Base-by-base conservation (phyloP, 768 basidiomycete species). In the Boletus eberwhitei region DNA sequence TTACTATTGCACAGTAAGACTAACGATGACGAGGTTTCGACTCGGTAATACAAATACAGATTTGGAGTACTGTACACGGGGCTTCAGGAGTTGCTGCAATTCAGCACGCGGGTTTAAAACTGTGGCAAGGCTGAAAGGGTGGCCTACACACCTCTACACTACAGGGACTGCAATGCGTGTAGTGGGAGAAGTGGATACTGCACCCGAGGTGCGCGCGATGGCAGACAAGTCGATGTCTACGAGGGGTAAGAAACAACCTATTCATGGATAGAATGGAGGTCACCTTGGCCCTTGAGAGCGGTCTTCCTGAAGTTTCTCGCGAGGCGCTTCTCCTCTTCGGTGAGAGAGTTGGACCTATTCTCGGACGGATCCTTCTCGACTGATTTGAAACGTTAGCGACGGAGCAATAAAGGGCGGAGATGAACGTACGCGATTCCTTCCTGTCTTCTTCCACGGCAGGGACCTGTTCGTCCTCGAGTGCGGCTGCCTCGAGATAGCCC, bases 131-230 rank as follows among this genome's bases (percentile, higher is more conserved):
- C 49, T n/a, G 5, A 19, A 37, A 21, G 24, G 4, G 40, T 45
- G n/a, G 21, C 17, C 11, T 21, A 49, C 55, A 39, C 35, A 64
- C 67, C 39, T 64, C 44, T 50, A 68, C 62, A 69, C 56, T 31
- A 57, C 26, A 29, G 45, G 55, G 43, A 50, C 55, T 34, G 34
- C 26, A 39, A 60, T 8, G 16, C 41, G 59, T 19, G 43, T 13
- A 51, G 73, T 70, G 37, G 77, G 86, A 58, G 81, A 86, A 55
- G 71, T 73, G 58, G 81, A 83, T 29, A 84, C 81, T 13, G 86
- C 92, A 55, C 78, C 79, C 9, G 90, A 93, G 52, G 90, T 90
- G 62, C 90, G 84, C 14, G 93, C 93, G 63, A 95, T 94, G 51
- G 86, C 77, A 34, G 81, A 78, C 54, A 95, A 80, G 71, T 93